Base-by-base conservation (phyloP, 768 basidiomycete species). In the Mycena kentingensis region DNA sequence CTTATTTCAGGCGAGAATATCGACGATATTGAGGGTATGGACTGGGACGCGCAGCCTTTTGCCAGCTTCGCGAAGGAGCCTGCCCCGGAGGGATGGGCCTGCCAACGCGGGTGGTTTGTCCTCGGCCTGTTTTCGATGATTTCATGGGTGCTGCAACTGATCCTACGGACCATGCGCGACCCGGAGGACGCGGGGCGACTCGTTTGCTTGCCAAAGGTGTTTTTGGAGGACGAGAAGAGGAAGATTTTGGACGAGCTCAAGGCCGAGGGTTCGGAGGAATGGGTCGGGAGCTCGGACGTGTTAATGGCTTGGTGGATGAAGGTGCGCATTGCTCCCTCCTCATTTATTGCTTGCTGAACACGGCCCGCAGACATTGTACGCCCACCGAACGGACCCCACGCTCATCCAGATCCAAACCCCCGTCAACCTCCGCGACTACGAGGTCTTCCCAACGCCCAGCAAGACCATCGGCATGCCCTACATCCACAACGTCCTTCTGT, bases 401-500 rank as follows among this genome's bases (percentile, higher is more conserved):
- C 50, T n/a, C n/a, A n/a, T 57, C 34, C 55, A 57, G 18, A 43
- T 57, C 12, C 55, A 57, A 19, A 28, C 52, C 5, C 46, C 55
- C 15, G 36, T 52, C 1, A 26, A 57, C 24, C 41, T 57, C 10
- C 55, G 55, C 50, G 41, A 26, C n/a, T 48, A 37, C 6, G 39
- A 3, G 6, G 29, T 57, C 26, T 57, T 52, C 28, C n/a, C n/a
- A n/a, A n/a, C n/a, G n/a, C 26, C 50, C n/a, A 44, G 49, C 16
- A 21, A 10, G 22, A 26, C 35, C 22, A 18, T 47, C 13, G 16
- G 8, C 16, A 31, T 28, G 5, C 55, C 55, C 3, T 57, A 57
- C 51, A 49, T 49, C 25, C 16, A 57, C 28, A 57, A 57, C 28
- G 45, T 46, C n/a, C n/a, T n/a, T n/a, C n/a, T n/a, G n/a, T n/a